Base-by-base conservation (phyloP, 78 protist genomes). In the Tieghemostelium lacteum region DNA sequence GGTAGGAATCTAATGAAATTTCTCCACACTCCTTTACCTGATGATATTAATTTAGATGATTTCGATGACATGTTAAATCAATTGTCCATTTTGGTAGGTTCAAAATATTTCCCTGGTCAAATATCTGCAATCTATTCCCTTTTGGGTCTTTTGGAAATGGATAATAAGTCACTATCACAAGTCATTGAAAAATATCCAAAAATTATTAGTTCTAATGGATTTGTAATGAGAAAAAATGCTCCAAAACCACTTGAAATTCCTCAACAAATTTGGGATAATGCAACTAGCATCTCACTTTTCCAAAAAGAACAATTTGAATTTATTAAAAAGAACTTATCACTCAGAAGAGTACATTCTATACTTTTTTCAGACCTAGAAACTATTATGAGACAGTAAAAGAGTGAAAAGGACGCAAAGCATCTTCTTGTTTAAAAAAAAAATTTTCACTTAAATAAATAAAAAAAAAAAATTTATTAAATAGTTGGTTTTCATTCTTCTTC, bases 11-110 rank as follows among this genome's bases (percentile, higher is more conserved):
- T 10, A 45, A 45, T 45, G 52, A 6, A 14, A 10, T 6, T 3
- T 8, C n/a, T 64, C 4, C 72, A 64, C 50, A 64, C 72, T 64
- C 52, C 40, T 5, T 22, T 64, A 19, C 72, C 72, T 2, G 4
- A 2, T 3, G n/a, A 3, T 22, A 50, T 22, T 2, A 2, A 2
- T 3, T 7, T 36, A 6, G 72, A 64, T 3, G 3, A 6, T 19
- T n/a, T 64, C 2, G 34, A 64, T 10, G 52, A 6, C 7, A 40
- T 64, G 24, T 7, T 64, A 3, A 3, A 36, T 22, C 72, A 64
- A 36, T 12, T 64, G 19, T 29, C 24, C 4, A 37, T 64, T 20
- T 3, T 64, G 2, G 20, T 17, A 36, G 72, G 72, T 37, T 64
- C 72, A 19, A 33, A 20, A 37, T 64, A 34, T n/a, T 37, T 64